Evolutionary conservation across 163 green algal genomes (phyloP).

Genomic region (Coccomyxa subellipsoidea): DNA sequence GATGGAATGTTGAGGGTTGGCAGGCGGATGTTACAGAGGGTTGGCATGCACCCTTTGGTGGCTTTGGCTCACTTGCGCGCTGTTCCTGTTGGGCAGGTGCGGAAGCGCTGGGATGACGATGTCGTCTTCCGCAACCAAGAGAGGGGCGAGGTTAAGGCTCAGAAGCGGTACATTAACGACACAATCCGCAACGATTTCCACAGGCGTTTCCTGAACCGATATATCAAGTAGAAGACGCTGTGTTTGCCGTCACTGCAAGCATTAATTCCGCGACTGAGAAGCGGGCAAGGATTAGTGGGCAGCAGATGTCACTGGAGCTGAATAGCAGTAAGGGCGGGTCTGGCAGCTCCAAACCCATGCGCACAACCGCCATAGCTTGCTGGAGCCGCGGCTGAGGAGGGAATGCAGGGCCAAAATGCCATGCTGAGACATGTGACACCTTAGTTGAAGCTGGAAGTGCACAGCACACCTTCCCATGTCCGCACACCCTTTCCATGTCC

Average conservation of each 20-base stretch:
- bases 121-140: conserved; percentile 94
- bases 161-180: conserved; percentile 98
- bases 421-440: too few species aligned
- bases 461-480: too few species aligned
- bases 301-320: background rate
- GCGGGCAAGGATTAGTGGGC: background rate
- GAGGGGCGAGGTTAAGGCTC: conserved; percentile 59
- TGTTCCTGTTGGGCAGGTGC: conserved; percentile 38
- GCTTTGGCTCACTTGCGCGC: background rate
- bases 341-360: too few species aligned
- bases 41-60: background rate
- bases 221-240: conserved; percentile 67
- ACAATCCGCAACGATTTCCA: conserved; percentile 98
- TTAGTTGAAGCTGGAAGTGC: too few species aligned
- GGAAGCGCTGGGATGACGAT: conserved; percentile 95
- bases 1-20: background rate
- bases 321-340: too few species aligned
- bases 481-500: too few species aligned
- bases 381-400: too few species aligned
- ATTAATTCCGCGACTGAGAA: too few species aligned
- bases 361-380: too few species aligned
- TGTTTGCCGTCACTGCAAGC: too few species aligned
- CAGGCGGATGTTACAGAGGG: background rate
- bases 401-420: too few species aligned
- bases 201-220: conserved; percentile 86